Evolutionary conservation across 176 grass and related monocot genomes (phyloP).

Genomic region (Areca catechu): DNA sequence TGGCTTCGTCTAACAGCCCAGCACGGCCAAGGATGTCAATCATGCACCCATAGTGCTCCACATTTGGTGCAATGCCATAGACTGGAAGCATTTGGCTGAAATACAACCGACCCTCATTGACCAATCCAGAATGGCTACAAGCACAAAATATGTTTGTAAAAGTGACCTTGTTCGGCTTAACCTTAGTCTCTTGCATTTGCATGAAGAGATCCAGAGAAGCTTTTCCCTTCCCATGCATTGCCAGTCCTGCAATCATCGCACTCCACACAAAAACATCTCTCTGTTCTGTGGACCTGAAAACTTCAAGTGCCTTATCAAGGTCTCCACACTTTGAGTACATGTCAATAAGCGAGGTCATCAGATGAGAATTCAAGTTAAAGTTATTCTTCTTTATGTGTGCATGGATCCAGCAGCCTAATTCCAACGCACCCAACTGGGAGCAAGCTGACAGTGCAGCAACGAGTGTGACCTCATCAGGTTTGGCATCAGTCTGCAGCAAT

Average conservation of each 20-base stretch:
- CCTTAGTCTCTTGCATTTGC: slow-evolving; percentile 29
- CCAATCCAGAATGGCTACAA: slow-evolving; percentile 38
- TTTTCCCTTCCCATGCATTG: slow-evolving; percentile 25
- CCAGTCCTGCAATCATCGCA: slow-evolving; percentile 49
- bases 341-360: slow-evolving; percentile 40
- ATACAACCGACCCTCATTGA: slow-evolving; percentile 21
- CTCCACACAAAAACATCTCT: slow-evolving; percentile 51
- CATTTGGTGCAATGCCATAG: slow-evolving; percentile 25
- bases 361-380: slow-evolving; percentile 21
- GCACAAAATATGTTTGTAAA: slow-evolving; percentile 35
- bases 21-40: slow-evolving; percentile 49
- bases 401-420: slow-evolving; percentile 42
- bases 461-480: slow-evolving; percentile 32
- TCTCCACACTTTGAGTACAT: slow-evolving; percentile 45
- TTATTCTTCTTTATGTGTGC: slow-evolving; percentile 8
- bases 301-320: slow-evolving; percentile 40
- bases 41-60: slow-evolving; percentile 44
- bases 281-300: slow-evolving; percentile 22
- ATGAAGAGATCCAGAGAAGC: slow-evolving; percentile 36
- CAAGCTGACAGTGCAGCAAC: slow-evolving; percentile 41
- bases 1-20: slow-evolving; percentile 36
- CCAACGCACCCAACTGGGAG: slow-evolving; percentile 9
- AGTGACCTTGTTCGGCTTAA: slow-evolving; percentile 39
- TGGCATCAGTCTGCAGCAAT: slow-evolving; percentile 25
- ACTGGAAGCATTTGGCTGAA: slow-evolving; percentile 39